Conservation (phyloP, 2,329 filamentous ascomycete species). For the Penicillium nordicum region DNA sequence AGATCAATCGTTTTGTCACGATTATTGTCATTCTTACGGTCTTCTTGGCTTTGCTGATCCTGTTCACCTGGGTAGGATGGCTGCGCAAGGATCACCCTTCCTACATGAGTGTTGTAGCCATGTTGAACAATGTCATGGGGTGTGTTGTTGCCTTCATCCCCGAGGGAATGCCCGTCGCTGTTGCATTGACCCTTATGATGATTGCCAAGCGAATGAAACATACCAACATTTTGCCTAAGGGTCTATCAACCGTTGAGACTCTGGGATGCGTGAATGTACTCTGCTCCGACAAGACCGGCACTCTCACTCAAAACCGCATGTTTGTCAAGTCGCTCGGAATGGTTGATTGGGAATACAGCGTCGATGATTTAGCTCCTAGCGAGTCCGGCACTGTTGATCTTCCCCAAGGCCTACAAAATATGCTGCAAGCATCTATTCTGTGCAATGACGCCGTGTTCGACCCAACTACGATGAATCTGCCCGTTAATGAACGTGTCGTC, state of each 20-base stretch:
- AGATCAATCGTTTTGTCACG: slow-evolving; percentile 68
- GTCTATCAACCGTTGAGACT: slow-evolving; percentile 73
- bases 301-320: slow-evolving; percentile 64
- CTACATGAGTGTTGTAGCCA: slow-evolving; percentile 68
- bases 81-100: slow-evolving; percentile 60
- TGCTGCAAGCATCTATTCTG: slow-evolving; percentile 61
- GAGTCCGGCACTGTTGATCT: slow-evolving; percentile 14
- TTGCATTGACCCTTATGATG: slow-evolving; percentile 70
- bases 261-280: slow-evolving; percentile 71
- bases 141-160: slow-evolving; percentile 77
- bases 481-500: slow-evolving; percentile 61
- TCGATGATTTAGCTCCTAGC: slow-evolving; percentile 16
- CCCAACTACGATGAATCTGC: slow-evolving; percentile 57
- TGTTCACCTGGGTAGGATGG: slow-evolving; percentile 62
- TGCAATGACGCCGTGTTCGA: slow-evolving; percentile 77
- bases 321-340: slow-evolving; percentile 47
- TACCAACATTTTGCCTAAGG: slow-evolving; percentile 75
- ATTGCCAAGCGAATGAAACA: slow-evolving; percentile 72
- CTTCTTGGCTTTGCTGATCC: slow-evolving; percentile 53
- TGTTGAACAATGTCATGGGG: slow-evolving; percentile 71
- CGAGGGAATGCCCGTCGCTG: slow-evolving; percentile 67
- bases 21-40: slow-evolving; percentile 68
- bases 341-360: slow-evolving; percentile 22
- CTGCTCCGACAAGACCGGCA: slow-evolving; percentile 74
- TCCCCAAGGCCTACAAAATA: slow-evolving; percentile 51